phyloP scores from a whole-genome alignment of 139 green algal species.

The Chlorella sp. region DNA sequence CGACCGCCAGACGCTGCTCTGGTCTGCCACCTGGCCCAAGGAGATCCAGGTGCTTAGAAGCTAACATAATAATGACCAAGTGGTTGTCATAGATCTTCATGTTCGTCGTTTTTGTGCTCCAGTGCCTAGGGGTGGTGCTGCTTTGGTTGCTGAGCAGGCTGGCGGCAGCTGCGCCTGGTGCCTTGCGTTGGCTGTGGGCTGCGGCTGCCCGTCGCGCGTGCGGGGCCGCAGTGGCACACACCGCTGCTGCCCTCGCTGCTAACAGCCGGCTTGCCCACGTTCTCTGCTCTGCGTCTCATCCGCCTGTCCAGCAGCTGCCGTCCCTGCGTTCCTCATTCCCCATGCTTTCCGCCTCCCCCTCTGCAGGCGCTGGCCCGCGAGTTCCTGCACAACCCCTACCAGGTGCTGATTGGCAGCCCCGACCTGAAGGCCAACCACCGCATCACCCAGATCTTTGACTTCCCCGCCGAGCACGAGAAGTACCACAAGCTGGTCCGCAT shows the following conservation, averaged over 20 bases:
- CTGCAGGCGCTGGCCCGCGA: constrained; percentile 74
- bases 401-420: constrained; percentile 82
- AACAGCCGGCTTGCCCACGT: too few relatives aligned
- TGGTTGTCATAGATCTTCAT: too few relatives aligned
- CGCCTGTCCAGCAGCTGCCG: too few relatives aligned
- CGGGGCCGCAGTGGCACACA: too few relatives aligned
- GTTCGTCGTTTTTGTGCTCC: too few relatives aligned
- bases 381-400: constrained; percentile 87
- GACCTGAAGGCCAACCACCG: constrained; percentile 93
- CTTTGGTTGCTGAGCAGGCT: too few relatives aligned
- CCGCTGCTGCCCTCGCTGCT: too few relatives aligned
- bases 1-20: constrained; percentile 96
- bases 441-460: constrained; percentile 85
- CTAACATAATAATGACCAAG: too few relatives aligned
- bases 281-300: background rate
- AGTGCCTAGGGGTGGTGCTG: too few relatives aligned
- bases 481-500: constrained; percentile 59
- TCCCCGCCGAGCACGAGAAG: constrained; percentile 59
- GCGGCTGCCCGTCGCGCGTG: too few relatives aligned
- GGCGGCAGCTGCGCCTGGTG: too few relatives aligned
- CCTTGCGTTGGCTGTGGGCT: too few relatives aligned
- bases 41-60: constrained; percentile 72
- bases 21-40: constrained; percentile 95
- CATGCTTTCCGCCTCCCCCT: background rate
- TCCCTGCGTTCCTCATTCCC: background rate